These are phyloP conservation scores for Fusarium temperatum DNA, from an alignment of 2,329 filamentous ascomycete genomes.

Conservation along the genomic window DNA sequence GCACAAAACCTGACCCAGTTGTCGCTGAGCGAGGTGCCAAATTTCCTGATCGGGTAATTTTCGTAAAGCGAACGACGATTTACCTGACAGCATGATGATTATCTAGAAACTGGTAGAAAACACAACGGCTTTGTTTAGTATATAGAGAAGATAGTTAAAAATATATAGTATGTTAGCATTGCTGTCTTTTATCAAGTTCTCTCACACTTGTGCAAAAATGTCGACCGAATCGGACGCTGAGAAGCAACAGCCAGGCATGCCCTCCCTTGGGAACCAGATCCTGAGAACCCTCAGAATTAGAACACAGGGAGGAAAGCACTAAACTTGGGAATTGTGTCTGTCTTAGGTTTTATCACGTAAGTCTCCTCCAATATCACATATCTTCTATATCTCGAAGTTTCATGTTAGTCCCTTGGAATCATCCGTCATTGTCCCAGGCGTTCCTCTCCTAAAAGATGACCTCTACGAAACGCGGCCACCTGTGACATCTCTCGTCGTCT, in stretches of 20 bases:
- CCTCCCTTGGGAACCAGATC: not conserved
- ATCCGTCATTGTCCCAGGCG: slow-evolving; percentile 5
- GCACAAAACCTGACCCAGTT: no score
- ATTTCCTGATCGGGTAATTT: not conserved
- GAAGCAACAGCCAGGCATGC: not conserved
- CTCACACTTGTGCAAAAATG: not conserved
- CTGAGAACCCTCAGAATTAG: slow-evolving; percentile 13
- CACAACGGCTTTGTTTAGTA: accelerated
- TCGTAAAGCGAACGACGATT: not conserved
- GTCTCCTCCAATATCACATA: not conserved
- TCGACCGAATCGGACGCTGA: not conserved
- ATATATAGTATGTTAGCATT: accelerated
- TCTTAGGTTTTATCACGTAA: slow-evolving; percentile 6
- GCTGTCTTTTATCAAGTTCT: not conserved
- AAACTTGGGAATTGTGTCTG: not conserved
- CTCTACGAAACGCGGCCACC: slow-evolving; percentile 13
- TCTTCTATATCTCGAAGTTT: not conserved
- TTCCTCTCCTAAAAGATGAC: slow-evolving; percentile 9
- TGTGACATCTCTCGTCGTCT: slow-evolving; percentile 16
- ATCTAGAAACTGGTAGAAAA: not conserved
- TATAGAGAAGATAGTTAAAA: accelerated
- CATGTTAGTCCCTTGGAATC: not conserved
- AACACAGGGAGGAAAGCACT: not conserved
- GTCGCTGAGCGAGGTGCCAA: not conserved
- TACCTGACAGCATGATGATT: not conserved